Base-by-base conservation (phyloP, 2,329 filamentous ascomycete species). In the Penicillium nordicum region DNA sequence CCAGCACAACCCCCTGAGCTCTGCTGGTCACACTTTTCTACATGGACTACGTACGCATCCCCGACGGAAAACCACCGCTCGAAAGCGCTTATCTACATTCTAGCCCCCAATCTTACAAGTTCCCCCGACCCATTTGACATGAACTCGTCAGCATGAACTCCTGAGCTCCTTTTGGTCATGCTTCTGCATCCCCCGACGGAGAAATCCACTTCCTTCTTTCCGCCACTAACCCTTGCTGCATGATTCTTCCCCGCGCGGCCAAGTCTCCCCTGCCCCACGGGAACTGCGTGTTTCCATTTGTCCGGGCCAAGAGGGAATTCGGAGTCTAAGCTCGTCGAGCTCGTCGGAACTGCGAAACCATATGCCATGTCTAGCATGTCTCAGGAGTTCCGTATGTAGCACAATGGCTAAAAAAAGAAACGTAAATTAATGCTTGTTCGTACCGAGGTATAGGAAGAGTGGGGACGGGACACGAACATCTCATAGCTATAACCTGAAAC, bases 201-300 rank as follows among this genome's bases (percentile, higher is more conserved):
- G 57, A 47, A 60, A 57, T 47, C 49, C 51, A 60, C 42, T 32
- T 29, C 47, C 47, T 54, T 51, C n/a, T 50, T 57, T 53, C 52
- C 46, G 27, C 52, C 32, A 34, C 12, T 34, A 3, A 34, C 14
- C 32, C 32, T 29, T 27, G 16, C 29, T 27, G 43, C 29, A 25
- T 34, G 44, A 5, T 25, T 14, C 30, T 54, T 57, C 55, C 55
- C 53, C 53, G 48, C 54, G 46, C 58, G 55, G 38, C 54, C 58
- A 58, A 58, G 12, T 34, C 27, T 54, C 42, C 45, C 45, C 32
- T 57, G 6, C 25, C 25, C 25, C 49, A 43, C 52, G 8, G 7
- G 32, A 48, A 44, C 29, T 27, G 40, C 29, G 25, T 10, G 3
- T 21, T 49, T 47, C 46, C 32, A n/a, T 58, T 23, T 30, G 43